Evolutionary conservation across 805 yeast genomes (phyloP).

Genomic region (Metschnikowia lunata): DNA sequence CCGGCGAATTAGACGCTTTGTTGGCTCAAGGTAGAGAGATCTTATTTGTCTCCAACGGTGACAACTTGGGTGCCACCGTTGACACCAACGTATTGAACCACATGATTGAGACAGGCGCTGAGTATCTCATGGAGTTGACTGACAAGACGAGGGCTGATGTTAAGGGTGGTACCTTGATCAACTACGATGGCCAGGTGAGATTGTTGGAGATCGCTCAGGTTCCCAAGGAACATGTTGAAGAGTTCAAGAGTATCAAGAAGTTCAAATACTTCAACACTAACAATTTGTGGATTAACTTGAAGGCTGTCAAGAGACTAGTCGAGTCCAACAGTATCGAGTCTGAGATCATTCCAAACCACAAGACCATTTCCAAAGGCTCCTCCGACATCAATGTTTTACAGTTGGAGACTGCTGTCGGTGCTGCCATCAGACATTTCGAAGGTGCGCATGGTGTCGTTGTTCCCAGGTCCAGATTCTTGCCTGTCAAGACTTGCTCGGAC

Average conservation of each 20-base stretch:
- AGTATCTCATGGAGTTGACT: constrained; percentile 97
- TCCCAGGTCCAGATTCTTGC: constrained; percentile 96
- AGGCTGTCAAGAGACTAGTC: constrained; percentile 88
- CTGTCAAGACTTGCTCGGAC: constrained; percentile 97
- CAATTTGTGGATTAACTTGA: constrained; percentile 94
- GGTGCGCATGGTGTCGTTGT: constrained; percentile 98
- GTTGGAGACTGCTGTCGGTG: constrained; percentile 98
- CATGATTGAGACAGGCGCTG: constrained; percentile 87
- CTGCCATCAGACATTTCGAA: constrained; percentile 93
- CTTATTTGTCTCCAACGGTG: constrained; percentile 95
- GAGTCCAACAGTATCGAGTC: constrained; percentile 76
- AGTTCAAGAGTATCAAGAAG: constrained; percentile 95
- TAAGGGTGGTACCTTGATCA: constrained; percentile 97
- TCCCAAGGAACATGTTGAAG: constrained; percentile 97
- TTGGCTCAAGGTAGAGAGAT: constrained; percentile 92
- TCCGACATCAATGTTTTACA: constrained; percentile 82
- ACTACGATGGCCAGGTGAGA: constrained; percentile 91
- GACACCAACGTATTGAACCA: constrained; percentile 86
- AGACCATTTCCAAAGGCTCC: constrained; percentile 74
- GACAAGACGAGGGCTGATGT: constrained; percentile 99
- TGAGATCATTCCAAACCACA: constrained; percentile 94
- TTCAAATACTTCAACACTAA: constrained; percentile 98
- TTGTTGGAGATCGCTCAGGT: constrained; percentile 96
- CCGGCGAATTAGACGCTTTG: constrained; percentile 89
- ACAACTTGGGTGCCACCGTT: constrained; percentile 97